Conservation (phyloP, 495 filamentous ascomycete species). For the Aspergillus egyptiacus region DNA sequence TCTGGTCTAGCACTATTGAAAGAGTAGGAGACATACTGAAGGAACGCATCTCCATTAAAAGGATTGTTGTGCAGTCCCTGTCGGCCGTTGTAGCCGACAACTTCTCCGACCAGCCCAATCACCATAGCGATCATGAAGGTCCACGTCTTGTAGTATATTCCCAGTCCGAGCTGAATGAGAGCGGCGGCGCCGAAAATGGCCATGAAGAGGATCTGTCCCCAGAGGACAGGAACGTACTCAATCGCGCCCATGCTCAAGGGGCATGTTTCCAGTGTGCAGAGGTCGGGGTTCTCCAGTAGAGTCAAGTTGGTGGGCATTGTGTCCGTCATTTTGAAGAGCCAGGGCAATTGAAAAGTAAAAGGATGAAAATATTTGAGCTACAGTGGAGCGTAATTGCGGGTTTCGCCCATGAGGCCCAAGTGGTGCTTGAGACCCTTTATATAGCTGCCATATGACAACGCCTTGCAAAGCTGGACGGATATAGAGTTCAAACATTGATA, state of each 20-base stretch:
- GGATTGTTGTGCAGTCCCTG: constrained; percentile 27
- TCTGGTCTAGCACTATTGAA: neutral
- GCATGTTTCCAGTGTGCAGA: constrained; percentile 37
- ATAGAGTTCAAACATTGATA: too few species aligned
- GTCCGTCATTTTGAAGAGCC: constrained; percentile 1
- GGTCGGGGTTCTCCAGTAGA: constrained; percentile 6
- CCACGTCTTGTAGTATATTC: constrained; percentile 29
- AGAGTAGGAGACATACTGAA: constrained; percentile 19
- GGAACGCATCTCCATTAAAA: constrained; percentile 27
- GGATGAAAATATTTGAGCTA: too few species aligned
- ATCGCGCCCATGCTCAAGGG: constrained; percentile 27
- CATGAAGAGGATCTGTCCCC: constrained; percentile 33
- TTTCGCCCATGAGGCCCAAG: too few species aligned
- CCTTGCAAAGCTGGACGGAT: too few species aligned
- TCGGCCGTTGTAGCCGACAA: constrained; percentile 32
- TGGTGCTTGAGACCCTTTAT: too few species aligned
- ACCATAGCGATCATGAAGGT: constrained; percentile 21
- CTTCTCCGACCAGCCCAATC: constrained; percentile 27
- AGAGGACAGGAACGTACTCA: constrained; percentile 30
- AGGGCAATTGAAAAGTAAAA: neutral
- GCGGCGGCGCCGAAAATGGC: constrained; percentile 26
- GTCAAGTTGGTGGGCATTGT: constrained; percentile 3
- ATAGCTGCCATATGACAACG: too few species aligned
- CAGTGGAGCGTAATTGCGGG: too few species aligned
- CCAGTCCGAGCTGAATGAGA: constrained; percentile 22